phyloP scores from a whole-genome alignment of 2,329 filamentous ascomycete genomes.

The Aspergillus tamarii region DNA sequence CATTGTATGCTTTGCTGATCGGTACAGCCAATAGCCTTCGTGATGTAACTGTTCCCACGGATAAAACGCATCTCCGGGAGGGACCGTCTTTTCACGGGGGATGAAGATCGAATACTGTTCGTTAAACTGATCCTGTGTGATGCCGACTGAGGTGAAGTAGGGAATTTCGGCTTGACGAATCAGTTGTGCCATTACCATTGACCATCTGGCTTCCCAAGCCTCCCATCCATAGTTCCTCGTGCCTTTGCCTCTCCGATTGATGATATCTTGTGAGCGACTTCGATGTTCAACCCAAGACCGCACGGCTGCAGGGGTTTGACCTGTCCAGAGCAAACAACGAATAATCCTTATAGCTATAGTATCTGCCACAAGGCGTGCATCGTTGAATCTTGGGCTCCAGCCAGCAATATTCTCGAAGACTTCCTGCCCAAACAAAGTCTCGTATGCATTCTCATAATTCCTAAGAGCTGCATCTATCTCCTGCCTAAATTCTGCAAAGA shows the following conservation, averaged over 20 bases:
- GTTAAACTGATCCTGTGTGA: slow-evolving; percentile 25
- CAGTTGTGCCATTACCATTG: slow-evolving; percentile 63
- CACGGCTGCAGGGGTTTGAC: slow-evolving; percentile 76
- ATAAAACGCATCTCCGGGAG: slow-evolving; percentile 52
- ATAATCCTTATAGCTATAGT: slow-evolving; percentile 77
- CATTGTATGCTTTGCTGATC: slow-evolving; percentile 56
- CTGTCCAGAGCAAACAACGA: slow-evolving; percentile 79
- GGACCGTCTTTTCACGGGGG: slow-evolving; percentile 55
- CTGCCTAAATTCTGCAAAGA: slow-evolving; percentile 90
- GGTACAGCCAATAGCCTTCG: slow-evolving; percentile 63
- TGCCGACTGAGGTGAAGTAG: slow-evolving; percentile 42
- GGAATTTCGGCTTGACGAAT: slow-evolving; percentile 57
- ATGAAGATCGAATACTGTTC: slow-evolving; percentile 46
- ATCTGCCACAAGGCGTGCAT: slow-evolving; percentile 87
- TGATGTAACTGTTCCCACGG: slow-evolving; percentile 66
- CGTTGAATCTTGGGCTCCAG: slow-evolving; percentile 89
- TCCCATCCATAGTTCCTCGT: slow-evolving; percentile 90
- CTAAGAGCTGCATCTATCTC: slow-evolving; percentile 87
- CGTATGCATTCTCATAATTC: slow-evolving; percentile 86
- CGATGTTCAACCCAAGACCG: slow-evolving; percentile 80
- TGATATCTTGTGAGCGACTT: slow-evolving; percentile 71
- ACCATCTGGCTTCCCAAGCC: slow-evolving; percentile 84
- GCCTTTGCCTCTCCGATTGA: slow-evolving; percentile 82
- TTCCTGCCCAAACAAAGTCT: slow-evolving; percentile 78
- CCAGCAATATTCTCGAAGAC: slow-evolving; percentile 85